Evolutionary conservation across 495 filamentous ascomycete species (phyloP), one percentile per base, ranked within the genome.

Genomic region (Hypoxylon lienhwacheense): DNA sequence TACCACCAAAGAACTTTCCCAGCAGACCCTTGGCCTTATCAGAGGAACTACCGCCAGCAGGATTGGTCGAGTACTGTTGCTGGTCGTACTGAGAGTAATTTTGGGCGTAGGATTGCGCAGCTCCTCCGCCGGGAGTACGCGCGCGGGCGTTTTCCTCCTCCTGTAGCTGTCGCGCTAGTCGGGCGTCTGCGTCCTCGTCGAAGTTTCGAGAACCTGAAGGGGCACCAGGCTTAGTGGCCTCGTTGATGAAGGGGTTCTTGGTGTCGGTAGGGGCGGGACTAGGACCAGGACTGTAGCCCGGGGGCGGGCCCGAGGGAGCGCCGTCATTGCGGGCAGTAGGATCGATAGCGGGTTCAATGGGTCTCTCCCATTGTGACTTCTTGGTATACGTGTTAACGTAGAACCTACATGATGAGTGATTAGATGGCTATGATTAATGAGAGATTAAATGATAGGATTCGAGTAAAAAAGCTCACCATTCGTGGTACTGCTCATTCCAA

Each of bases 361-460:
- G 90, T 36, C 74, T 80, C 2, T 93, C 87, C 90, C 90, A 96
- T 80, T 90, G 86, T 3, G 91, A 95, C 60, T 83, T 80, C 59
- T 90, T 90, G 56, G 89, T 95, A 66, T 83, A 82, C 49, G 85
- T 83, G 70, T 96, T 89, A 35, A 95, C 83, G 73, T 85, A 96
- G 80, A 90, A 96, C 87, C 88, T 90, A 52, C 11, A 33, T 2
- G 26, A 25, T 43, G 15, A 10, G 17, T n/a, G 28, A 19, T 22
- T 37, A 25, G 34, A 7, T 16, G 7, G 34, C 7, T 12, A n/a
- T 7, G n/a, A n/a, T 36, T 36, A 16, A 17, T 4, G 12, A 36
- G 16, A 11, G 42, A 19, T 20, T 47, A 29, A 43, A 25, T 15
- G 20, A 39, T 36, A 7, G 31, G 44, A 14, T 5, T 42, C 1